Conservation (phyloP, 2,329 filamentous ascomycete genomes). For the Ophiognomonia clavigignenti-juglandacearum region DNA sequence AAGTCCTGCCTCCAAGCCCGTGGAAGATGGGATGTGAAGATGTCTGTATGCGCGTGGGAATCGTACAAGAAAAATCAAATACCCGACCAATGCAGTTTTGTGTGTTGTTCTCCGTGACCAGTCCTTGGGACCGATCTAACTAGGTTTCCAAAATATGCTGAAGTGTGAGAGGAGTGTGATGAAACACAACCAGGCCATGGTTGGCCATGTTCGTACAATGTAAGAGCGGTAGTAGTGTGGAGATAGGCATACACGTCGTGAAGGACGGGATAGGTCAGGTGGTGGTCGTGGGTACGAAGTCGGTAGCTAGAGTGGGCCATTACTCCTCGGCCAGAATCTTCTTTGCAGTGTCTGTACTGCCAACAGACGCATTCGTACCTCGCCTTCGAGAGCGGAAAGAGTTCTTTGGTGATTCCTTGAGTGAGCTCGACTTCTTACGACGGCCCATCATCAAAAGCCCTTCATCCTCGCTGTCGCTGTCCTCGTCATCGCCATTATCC, state of each 20-base stretch:
- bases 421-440: slow-evolving; percentile 11
- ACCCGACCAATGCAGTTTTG: slow-evolving; percentile 14
- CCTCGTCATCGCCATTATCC: slow-evolving; percentile 40
- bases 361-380: slow-evolving; percentile 56
- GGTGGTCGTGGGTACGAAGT: background rate
- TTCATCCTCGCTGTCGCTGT: slow-evolving; percentile 48
- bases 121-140: background rate
- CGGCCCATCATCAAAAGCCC: slow-evolving; percentile 41
- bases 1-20: slow-evolving; percentile 1
- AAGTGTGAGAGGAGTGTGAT: background rate
- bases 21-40: background rate
- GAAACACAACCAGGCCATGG: background rate
- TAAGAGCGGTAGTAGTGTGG: background rate
- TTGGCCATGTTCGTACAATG: background rate
- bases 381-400: slow-evolving; percentile 40
- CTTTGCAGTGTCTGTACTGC: slow-evolving; percentile 61
- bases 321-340: slow-evolving; percentile 39
- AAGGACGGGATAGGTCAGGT: background rate
- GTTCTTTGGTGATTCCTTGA: slow-evolving; percentile 19
- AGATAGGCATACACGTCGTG: too few species aligned
- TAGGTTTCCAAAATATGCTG: background rate
- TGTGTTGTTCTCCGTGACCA: background rate
- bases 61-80: slow-evolving; percentile 7
- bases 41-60: slow-evolving; percentile 6
- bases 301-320: too few species aligned